These are phyloP conservation scores for Pseudozyma thailandica DNA, from an alignment of 1,284 basidiomycete genomes.

Conservation along the genomic window DNA sequence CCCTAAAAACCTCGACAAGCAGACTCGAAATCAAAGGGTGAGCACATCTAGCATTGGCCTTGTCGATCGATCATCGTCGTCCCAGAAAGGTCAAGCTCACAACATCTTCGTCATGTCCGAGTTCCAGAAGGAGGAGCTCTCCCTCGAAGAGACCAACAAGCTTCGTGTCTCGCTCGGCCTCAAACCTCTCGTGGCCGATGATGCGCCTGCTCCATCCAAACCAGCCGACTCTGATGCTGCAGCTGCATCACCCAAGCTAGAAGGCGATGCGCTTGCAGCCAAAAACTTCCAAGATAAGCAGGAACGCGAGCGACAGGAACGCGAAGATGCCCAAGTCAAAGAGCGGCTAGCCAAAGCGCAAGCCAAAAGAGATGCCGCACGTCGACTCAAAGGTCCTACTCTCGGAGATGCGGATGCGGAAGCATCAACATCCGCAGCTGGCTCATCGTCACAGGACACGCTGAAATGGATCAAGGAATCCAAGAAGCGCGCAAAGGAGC, in stretches of 20 bases:
- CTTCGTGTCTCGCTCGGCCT: constrained; percentile 93
- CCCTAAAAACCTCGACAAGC: no score
- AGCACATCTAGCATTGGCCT: constrained; percentile 22
- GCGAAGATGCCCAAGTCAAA: constrained; percentile 74
- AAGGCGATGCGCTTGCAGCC: constrained; percentile 68
- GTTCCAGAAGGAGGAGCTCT: constrained; percentile 77
- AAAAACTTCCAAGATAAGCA: constrained; percentile 70
- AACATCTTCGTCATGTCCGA: constrained; percentile 56
- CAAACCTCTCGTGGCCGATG: constrained; percentile 81
- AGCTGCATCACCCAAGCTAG: constrained; percentile 46
- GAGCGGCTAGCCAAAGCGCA: constrained; percentile 71
- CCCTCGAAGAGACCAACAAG: constrained; percentile 97
- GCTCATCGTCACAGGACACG: constrained; percentile 71
- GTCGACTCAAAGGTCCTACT: constrained; percentile 87
- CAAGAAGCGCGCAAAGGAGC: constrained; percentile 86
- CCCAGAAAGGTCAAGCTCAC: constrained; percentile 31
- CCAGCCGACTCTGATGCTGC: constrained; percentile 22
- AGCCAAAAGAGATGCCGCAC: constrained; percentile 88
- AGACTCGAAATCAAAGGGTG: constrained; percentile 22
- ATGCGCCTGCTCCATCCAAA: constrained; percentile 51
- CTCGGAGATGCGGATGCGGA: constrained; percentile 76
- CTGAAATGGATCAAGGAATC: constrained; percentile 87
- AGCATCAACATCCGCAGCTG: constrained; percentile 17
- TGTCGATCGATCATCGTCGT: background rate
- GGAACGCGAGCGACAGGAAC: constrained; percentile 77